A percentile compares a stretch with the other conserved stretches of the same genome.
Evolutionary conservation across 202 grass and related monocot species (phyloP).

Genomic region (Alloteropsis angusta): DNA sequence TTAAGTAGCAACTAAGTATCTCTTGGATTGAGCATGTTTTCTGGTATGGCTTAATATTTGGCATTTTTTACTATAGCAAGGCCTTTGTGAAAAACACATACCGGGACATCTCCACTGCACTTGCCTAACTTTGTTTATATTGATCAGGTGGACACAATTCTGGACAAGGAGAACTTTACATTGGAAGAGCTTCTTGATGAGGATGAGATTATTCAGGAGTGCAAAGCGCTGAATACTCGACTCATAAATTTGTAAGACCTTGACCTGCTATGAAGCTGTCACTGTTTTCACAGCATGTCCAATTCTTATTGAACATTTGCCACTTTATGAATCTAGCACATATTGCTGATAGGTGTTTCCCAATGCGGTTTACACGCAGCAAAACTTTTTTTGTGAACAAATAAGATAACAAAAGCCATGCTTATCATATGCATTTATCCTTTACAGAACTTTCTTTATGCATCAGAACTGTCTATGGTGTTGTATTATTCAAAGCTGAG

Average conservation of each 20-base stretch:
- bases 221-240: slow-evolving; percentile 69
- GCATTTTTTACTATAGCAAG: neutral
- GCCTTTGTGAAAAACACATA: neutral
- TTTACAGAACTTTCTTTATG: neutral
- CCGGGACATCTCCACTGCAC: neutral
- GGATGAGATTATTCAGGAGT: slow-evolving; percentile 85
- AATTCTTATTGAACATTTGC: neutral
- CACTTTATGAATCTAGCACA: neutral
- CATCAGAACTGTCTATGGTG: neutral
- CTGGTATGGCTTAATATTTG: neutral
- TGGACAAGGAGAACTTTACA: slow-evolving; percentile 76
- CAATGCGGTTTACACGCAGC: neutral
- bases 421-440: neutral
- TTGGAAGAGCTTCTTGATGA: slow-evolving; percentile 81
- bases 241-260: slow-evolving; percentile 69
- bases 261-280: neutral
- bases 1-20: neutral
- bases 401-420: neutral
- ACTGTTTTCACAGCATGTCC: neutral
- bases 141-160: slow-evolving; percentile 68
- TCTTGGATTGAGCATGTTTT: neutral
- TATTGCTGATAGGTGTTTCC: neutral
- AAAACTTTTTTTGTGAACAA: neutral
- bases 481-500: neutral
- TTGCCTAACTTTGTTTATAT: neutral